Base-by-base conservation (phyloP, 2,329 filamentous ascomycete species). In the Hypoxylon sp. region DNA sequence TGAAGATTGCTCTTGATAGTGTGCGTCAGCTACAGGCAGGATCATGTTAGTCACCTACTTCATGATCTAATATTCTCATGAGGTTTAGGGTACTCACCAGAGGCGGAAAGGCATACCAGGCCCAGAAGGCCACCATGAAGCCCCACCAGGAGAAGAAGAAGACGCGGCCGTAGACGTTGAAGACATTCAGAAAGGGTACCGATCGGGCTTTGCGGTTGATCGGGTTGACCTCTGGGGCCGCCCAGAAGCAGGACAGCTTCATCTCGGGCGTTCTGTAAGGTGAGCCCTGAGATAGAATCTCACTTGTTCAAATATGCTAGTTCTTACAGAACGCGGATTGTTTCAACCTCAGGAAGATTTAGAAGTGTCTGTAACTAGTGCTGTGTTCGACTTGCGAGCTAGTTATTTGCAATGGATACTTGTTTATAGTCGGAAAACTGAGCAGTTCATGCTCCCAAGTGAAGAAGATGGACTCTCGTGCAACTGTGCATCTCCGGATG, bases 31-130 rank as follows among this genome's bases (percentile, higher is more conserved):
- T 88, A 68, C 8, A 49, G n/a, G 42, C 4, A 36, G 26, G 14
- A 42, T 22, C 44, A 16, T 49, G 67, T 76, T 62, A 75, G 71
- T 44, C 28, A 30, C n/a, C 22, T 33, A 53, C 9, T 24, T 12
- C 46, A 24, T 12, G 14, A 6, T 32, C 64, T 46, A 18, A 30
- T 16, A 49, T 12, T 5, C 1, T 20, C 8, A 14, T 49, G 24
- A 18, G 12, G 18, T 20, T 33, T 20, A 26, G 2, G 30, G 36
- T 36, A 78, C 85, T 80, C 84, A 93, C 89, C 76, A 96, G 81
- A 71, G 93, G 93, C 69, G 93, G 92, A 78, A 97, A 97, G 1
- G 93, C 91, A 81, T 96, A 97, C 91, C 91, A 97, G 9, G 92
- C 93, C 85, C 93, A 92, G 79, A 97, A 97, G 6, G 89, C 89